Percentiles rank a stretch among this genome's conserved stretches.
phyloP scores from a whole-genome alignment of 305 asterid genomes.

The Andrographis paniculata region DNA sequence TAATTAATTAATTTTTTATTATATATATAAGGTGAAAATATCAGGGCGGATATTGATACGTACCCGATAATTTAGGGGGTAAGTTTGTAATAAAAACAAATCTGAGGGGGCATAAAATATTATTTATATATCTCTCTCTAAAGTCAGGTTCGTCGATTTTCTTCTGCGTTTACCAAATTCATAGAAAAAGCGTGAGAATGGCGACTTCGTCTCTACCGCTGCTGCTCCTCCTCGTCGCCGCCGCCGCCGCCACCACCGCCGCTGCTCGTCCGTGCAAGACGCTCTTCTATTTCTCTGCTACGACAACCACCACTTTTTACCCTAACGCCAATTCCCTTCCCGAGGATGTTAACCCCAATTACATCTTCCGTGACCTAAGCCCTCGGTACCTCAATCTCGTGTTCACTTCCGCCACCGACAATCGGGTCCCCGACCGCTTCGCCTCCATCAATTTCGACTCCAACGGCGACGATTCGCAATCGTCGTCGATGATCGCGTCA shows the following conservation, averaged over 20 bases:
- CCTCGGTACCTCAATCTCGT: constrained; percentile 38
- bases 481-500: too few relatives aligned
- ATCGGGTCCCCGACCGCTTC: constrained; percentile 15
- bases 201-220: constrained; percentile 25
- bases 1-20: too few relatives aligned
- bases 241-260: constrained; percentile 36
- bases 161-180: background rate
- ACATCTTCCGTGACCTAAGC: constrained; percentile 16
- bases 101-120: background rate
- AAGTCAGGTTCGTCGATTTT: too few relatives aligned
- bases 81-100: background rate
- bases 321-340: constrained; percentile 18
- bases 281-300: constrained; percentile 48
- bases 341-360: constrained; percentile 24
- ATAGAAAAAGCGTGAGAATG: constrained; percentile 24
- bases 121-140: too few relatives aligned
- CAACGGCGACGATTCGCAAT: constrained; percentile 15
- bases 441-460: constrained; percentile 17
- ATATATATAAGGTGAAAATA: too few relatives aligned
- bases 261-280: constrained; percentile 70
- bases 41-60: too few relatives aligned
- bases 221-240: constrained; percentile 26
- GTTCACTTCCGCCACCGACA: constrained; percentile 31
- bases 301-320: constrained; percentile 30
- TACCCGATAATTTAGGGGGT: background rate